Conservation (phyloP, 768 basidiomycete genomes). For the Suillus subluteus region DNA sequence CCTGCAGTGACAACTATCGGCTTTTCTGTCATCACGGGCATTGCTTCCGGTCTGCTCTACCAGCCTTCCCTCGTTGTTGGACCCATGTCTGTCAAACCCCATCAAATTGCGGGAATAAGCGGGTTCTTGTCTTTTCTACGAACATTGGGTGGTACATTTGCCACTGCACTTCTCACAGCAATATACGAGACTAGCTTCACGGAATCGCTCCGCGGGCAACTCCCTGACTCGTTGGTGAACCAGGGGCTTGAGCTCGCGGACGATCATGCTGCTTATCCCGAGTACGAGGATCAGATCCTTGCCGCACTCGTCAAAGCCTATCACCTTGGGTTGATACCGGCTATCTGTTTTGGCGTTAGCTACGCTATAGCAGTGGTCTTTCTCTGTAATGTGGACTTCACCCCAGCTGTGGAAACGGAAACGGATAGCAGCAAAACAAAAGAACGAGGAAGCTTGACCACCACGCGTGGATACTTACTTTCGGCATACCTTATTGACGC, state of each 20-base stretch:
- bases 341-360: slow-evolving; percentile 36
- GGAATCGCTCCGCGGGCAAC: slow-evolving; percentile 27
- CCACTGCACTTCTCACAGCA: slow-evolving; percentile 39
- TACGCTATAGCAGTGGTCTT: slow-evolving; percentile 35
- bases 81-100: slow-evolving; percentile 38
- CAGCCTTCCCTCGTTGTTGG: slow-evolving; percentile 40
- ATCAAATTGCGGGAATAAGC: slow-evolving; percentile 39
- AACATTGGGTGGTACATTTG: slow-evolving; percentile 38
- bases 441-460: slow-evolving; percentile 26
- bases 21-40: slow-evolving; percentile 34
- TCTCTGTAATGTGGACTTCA: slow-evolving; percentile 37
- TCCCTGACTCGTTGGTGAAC: slow-evolving; percentile 32
- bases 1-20: slow-evolving; percentile 33
- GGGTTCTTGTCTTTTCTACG: slow-evolving; percentile 40
- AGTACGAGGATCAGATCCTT: slow-evolving; percentile 37
- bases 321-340: slow-evolving; percentile 37
- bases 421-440: slow-evolving; percentile 31
- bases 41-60: slow-evolving; percentile 36
- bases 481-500: slow-evolving; percentile 26
- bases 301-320: slow-evolving; percentile 37
- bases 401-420: slow-evolving; percentile 36
- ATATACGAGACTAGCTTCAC: slow-evolving; percentile 38
- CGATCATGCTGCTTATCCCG: slow-evolving; percentile 32
- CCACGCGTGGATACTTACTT: slow-evolving; percentile 19
- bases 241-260: slow-evolving; percentile 38